Evolutionary conservation across 768 basidiomycete genomes (phyloP).

Genomic region (Sarcomyxa edulis): DNA sequence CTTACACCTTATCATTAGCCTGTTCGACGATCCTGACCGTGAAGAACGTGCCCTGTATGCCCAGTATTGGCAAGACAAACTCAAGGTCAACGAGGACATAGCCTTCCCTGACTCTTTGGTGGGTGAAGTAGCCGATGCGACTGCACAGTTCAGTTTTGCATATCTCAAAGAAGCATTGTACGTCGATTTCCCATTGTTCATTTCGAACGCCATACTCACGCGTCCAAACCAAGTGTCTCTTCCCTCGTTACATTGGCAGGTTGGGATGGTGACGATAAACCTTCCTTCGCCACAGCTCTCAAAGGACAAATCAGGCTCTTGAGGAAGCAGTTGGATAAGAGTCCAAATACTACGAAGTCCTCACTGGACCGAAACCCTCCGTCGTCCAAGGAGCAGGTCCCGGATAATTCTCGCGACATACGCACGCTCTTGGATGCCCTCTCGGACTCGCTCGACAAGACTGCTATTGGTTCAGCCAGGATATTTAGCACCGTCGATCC

Average conservation of each 20-base stretch:
- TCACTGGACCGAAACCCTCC: neutral
- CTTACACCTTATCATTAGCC: slow-evolving; percentile 35
- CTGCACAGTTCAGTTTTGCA: slow-evolving; percentile 75
- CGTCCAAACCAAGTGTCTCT: slow-evolving; percentile 47
- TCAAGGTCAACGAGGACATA: slow-evolving; percentile 55
- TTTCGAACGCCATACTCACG: neutral
- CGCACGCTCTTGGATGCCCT: slow-evolving; percentile 11
- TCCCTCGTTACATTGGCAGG: slow-evolving; percentile 62
- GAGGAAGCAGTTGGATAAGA: slow-evolving; percentile 60
- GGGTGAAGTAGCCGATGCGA: slow-evolving; percentile 51
- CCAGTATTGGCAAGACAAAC: slow-evolving; percentile 78
- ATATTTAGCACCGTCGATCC: neutral
- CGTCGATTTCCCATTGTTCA: slow-evolving; percentile 21
- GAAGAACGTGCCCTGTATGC: slow-evolving; percentile 65
- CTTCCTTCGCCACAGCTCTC: slow-evolving; percentile 45
- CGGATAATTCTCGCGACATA: slow-evolving; percentile 9
- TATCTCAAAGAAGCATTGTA: slow-evolving; percentile 90
- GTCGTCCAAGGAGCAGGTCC: neutral
- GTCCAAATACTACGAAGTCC: neutral
- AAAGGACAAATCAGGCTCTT: slow-evolving; percentile 57
- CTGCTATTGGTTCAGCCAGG: neutral
- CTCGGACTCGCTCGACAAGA: slow-evolving; percentile 2
- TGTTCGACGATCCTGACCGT: slow-evolving; percentile 66
- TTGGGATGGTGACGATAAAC: slow-evolving; percentile 41
- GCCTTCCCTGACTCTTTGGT: slow-evolving; percentile 64